A percentile compares a stretch with the other conserved stretches of the same genome.
Conservation (phyloP, 495 filamentous ascomycete genomes). For the Neurospora tetrasperma region DNA sequence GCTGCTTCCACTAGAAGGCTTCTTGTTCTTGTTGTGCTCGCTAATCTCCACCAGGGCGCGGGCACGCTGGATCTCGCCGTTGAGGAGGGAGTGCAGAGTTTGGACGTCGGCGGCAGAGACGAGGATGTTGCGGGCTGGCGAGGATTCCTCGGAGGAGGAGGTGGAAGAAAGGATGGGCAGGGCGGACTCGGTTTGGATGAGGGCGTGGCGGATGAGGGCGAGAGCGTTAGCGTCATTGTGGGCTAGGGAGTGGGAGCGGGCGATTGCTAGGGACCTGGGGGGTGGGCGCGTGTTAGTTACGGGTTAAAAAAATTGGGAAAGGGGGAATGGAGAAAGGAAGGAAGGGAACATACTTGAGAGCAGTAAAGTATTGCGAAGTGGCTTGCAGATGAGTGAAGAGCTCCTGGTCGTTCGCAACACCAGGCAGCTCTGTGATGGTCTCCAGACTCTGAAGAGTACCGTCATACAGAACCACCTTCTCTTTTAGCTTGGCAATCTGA, state of each 20-base stretch:
- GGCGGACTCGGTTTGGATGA: slow-evolving; percentile 39
- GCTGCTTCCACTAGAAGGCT: neutral
- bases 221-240: slow-evolving; percentile 68
- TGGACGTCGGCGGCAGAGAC: slow-evolving; percentile 47
- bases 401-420: slow-evolving; percentile 73
- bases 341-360: slow-evolving; percentile 56
- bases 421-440: slow-evolving; percentile 78
- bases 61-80: slow-evolving; percentile 60
- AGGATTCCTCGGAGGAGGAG: slow-evolving; percentile 19
- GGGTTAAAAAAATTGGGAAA: neutral
- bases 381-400: slow-evolving; percentile 68
- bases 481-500: slow-evolving; percentile 70
- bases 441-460: slow-evolving; percentile 81
- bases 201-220: slow-evolving; percentile 66
- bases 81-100: slow-evolving; percentile 48
- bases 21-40: slow-evolving; percentile 38
- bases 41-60: slow-evolving; percentile 75
- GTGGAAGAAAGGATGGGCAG: slow-evolving; percentile 28
- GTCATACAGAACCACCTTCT: slow-evolving; percentile 87
- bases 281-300: slow-evolving; percentile 4
- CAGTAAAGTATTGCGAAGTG: slow-evolving; percentile 75
- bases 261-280: slow-evolving; percentile 72
- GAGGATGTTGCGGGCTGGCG: slow-evolving; percentile 39
- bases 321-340: neutral
- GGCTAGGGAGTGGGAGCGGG: slow-evolving; percentile 70